A percentile compares a stretch with the other conserved stretches of the same genome.
Conservation (phyloP, 331 rosid genomes). For the Dryas integrifolia region DNA sequence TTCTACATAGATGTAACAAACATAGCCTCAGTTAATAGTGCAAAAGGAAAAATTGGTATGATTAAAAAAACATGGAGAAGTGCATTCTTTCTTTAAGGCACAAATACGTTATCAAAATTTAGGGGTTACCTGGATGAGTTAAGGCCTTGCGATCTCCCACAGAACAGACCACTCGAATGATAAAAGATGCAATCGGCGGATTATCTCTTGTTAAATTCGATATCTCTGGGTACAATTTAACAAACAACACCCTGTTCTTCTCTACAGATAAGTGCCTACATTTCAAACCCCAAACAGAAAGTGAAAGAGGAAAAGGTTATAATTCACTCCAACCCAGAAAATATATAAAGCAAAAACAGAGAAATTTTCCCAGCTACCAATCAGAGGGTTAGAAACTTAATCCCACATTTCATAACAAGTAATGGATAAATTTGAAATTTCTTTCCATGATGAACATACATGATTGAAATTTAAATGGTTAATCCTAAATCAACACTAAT, state of each 20-base stretch:
- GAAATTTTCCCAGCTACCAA: slow-evolving; percentile 11
- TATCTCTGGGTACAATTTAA: slow-evolving; percentile 77
- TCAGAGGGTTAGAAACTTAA: slow-evolving; percentile 2
- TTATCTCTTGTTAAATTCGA: slow-evolving; percentile 62
- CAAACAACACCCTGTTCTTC: slow-evolving; percentile 63
- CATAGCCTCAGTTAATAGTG: not conserved
- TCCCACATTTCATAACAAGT: not conserved
- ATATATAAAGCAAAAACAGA: not conserved
- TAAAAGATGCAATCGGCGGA: slow-evolving; percentile 89
- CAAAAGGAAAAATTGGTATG: too few relatives aligned
- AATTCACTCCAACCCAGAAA: not conserved
- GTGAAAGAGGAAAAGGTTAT: not conserved
- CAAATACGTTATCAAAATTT: too few relatives aligned
- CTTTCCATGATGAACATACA: not conserved
- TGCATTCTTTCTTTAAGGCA: too few relatives aligned
- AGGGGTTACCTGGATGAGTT: slow-evolving; percentile 69
- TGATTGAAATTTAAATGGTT: not conserved
- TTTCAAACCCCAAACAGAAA: slow-evolving; percentile 12
- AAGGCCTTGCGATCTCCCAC: slow-evolving; percentile 69
- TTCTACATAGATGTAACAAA: slow-evolving; percentile 39
- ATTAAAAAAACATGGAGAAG: not conserved
- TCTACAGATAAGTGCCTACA: slow-evolving; percentile 86
- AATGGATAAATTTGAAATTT: too few relatives aligned
- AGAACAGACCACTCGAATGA: slow-evolving; percentile 60
- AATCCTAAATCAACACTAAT: not conserved